A percentile compares a stretch with the other conserved stretches of the same genome.
Conservation (phyloP, 768 basidiomycete genomes). For the Russula brevipes region DNA sequence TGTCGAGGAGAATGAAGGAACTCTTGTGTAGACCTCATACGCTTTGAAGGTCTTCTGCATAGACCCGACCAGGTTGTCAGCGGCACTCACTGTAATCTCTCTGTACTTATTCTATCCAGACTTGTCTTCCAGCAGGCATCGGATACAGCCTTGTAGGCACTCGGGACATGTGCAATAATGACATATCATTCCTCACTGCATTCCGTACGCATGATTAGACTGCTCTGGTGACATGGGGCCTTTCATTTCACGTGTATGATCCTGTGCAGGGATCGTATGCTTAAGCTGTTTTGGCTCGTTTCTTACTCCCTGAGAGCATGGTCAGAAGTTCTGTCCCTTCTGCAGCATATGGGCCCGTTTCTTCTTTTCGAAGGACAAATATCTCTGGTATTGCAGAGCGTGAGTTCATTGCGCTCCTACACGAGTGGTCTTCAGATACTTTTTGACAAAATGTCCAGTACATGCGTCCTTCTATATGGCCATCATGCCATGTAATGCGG, state of each 20-base stretch:
- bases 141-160: conserved; percentile 13
- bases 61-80: conserved; percentile 16
- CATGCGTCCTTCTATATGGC: not conserved
- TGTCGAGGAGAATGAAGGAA: conserved; percentile 59
- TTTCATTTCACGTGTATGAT: not conserved
- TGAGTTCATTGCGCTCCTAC: not conserved
- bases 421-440: not conserved
- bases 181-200: conserved; percentile 11
- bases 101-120: conserved; percentile 24
- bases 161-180: conserved; percentile 20
- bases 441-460: not conserved
- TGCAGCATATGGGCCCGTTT: not conserved
- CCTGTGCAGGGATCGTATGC: not conserved
- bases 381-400: not conserved
- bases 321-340: not conserved
- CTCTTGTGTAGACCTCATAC: conserved; percentile 34
- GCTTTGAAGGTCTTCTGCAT: conserved; percentile 15
- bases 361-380: conserved; percentile 3
- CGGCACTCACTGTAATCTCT: conserved; percentile 21
- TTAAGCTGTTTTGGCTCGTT: not conserved
- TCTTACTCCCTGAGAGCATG: not conserved
- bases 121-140: conserved; percentile 17
- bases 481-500: not conserved
- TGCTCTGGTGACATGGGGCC: not conserved
- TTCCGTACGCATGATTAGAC: not conserved